phyloP scores from a whole-genome alignment of 2,329 filamentous ascomycete species.

The Drechslerella coelobrocha region DNA sequence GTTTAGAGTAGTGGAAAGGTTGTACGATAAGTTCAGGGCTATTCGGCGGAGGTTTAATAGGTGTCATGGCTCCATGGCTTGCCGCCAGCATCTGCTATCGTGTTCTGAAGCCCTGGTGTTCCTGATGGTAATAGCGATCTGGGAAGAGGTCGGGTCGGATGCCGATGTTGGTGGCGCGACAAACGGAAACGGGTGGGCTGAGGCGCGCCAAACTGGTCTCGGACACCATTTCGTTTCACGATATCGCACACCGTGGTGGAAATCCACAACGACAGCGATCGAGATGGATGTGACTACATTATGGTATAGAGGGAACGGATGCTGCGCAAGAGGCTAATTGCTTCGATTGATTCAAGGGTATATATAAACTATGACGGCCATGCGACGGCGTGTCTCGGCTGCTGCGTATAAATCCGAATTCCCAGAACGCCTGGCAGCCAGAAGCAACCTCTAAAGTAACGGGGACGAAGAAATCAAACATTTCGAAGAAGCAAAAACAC shows the following conservation, averaged over 20 bases:
- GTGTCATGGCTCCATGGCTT: constrained; percentile 46
- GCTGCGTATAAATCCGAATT: too few species aligned
- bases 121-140: too few species aligned
- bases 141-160: background rate
- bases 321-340: background rate
- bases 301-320: background rate
- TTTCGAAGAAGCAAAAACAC: background rate
- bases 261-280: background rate
- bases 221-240: background rate
- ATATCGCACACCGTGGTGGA: background rate
- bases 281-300: background rate
- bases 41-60: constrained; percentile 8
- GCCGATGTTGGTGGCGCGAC: constrained; percentile 14
- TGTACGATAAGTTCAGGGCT: constrained; percentile 8
- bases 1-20: constrained; percentile 4
- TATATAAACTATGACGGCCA: too few species aligned
- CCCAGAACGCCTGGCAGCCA: background rate
- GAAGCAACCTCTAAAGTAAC: background rate
- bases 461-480: too few species aligned
- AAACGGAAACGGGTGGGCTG: constrained; percentile 8
- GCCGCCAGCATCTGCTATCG: constrained; percentile 13
- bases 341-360: constrained; percentile 5
- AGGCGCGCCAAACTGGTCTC: constrained; percentile 6
- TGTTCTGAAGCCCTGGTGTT: too few species aligned
- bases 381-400: too few species aligned